phyloP scores from a whole-genome alignment of 2,329 filamentous ascomycete genomes.

The Sarocladium brachiariae region DNA sequence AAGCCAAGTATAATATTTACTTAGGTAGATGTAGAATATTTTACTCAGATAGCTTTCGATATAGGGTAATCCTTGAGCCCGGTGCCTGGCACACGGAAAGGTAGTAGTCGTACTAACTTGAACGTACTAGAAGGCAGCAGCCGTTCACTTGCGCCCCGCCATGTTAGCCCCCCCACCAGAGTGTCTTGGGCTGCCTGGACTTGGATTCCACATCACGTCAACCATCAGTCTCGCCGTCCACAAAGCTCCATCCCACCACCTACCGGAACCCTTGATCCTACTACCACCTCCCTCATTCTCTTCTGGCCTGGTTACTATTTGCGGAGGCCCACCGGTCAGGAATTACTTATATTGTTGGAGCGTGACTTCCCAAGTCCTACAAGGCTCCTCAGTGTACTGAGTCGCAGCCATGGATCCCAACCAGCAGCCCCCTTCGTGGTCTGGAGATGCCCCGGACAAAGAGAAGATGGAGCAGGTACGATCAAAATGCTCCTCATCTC shows the following conservation, averaged over 20 bases:
- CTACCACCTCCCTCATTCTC: neutral
- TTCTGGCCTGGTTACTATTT: neutral
- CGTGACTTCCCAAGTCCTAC: neutral
- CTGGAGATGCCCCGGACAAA: conserved; percentile 47
- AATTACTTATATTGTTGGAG: neutral
- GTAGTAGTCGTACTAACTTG: no score
- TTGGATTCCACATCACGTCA: conserved; percentile 8
- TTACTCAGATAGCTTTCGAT: no score
- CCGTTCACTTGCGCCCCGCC: no score
- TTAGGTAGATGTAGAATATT: no score
- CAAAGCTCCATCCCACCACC: neutral
- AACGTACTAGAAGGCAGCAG: no score
- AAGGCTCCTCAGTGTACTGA: no score
- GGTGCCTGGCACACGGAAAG: no score
- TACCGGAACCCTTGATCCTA: neutral
- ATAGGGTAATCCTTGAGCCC: no score
- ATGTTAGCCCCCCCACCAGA: conserved; percentile 2
- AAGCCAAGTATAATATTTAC: no score
- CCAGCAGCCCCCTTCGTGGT: conserved; percentile 33
- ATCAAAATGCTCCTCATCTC: neutral
- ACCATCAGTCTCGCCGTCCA: conserved; percentile 9
- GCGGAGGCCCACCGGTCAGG: neutral
- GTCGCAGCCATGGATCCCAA: conserved; percentile 35
- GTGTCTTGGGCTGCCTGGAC: neutral
- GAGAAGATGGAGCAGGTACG: conserved; percentile 52